Conservation (phyloP, 805 yeast species). For the Huiozyma naganishii region DNA sequence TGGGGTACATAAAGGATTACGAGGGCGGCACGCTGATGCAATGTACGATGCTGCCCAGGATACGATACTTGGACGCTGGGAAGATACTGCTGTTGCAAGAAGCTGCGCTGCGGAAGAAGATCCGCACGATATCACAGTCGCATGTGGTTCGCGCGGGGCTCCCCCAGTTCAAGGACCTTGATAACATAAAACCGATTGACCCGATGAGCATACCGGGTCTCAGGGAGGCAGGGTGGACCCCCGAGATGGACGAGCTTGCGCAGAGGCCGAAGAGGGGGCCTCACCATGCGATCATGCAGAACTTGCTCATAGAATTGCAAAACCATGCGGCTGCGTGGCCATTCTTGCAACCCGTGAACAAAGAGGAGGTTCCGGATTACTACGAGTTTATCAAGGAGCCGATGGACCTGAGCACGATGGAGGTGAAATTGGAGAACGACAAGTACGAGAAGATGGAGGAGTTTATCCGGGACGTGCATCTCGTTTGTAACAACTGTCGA, state of each 20-base stretch:
- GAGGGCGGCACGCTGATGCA: constrained; percentile 99
- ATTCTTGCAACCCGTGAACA: constrained; percentile 82
- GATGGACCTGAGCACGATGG: constrained; percentile 96
- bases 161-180: constrained; percentile 47
- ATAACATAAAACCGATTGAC: constrained; percentile 45
- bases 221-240: constrained; percentile 93
- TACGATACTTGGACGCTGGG: constrained; percentile 80
- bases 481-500: constrained; percentile 85
- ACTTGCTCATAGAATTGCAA: constrained; percentile 75
- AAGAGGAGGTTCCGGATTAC: constrained; percentile 91
- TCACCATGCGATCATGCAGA: constrained; percentile 88
- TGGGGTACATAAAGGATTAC: constrained; percentile 97
- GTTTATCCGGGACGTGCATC: constrained; percentile 76
- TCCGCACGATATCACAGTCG: constrained; percentile 65
- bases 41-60: constrained; percentile 82
- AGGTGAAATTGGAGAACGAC: constrained; percentile 81
- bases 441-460: constrained; percentile 85
- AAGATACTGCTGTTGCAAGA: constrained; percentile 79
- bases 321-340: constrained; percentile 99
- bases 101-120: constrained; percentile 82
- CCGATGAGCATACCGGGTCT: constrained; percentile 85
- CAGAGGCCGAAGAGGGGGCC: constrained; percentile 91
- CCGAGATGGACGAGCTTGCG: constrained; percentile 94
- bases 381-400: constrained; percentile 95
- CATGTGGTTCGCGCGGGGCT: constrained; percentile 78